Evolutionary conservation across 2,329 filamentous ascomycete species (phyloP), one percentile per base, ranked within the genome.

Genomic region (Penicillium italicum): DNA sequence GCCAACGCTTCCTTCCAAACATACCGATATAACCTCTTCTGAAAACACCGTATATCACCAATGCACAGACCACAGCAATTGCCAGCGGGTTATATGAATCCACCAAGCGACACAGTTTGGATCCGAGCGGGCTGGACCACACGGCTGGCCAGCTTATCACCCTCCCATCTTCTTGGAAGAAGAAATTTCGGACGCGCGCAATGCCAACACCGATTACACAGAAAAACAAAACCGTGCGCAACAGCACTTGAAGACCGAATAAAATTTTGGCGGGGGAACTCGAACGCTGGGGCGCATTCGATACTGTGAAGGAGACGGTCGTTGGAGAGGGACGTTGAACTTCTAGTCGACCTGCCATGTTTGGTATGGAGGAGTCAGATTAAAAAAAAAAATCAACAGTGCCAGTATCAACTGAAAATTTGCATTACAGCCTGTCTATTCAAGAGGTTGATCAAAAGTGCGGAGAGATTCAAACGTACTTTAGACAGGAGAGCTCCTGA

Each of bases 301-400:
- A 94, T 53, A 97, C 90, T 30, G 89, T 95, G 80, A 93, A 97
- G 63, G 90, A 88, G 70, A 90, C 86, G n/a, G 94, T 96, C 3
- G 91, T 95, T 44, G 90, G 87, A 24, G 94, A 92, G 47, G 90
- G 89, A 59, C 73, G 73, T 50, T 70, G 68, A 41, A 71, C 58
- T 41, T 65, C 68, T 30, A 76, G 71, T 55, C 68, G 83, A 40
- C 82, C 82, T 62, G 89, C 80, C 87, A 90, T 89, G 48, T 62
- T 70, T 57, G 38, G 36, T 20, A 24, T 12, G 18, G 38, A 57
- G 33, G 12, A 36, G n/a, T 24, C 10, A 34, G 40, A 24, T 31
- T n/a, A n/a, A n/a, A n/a, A n/a, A n/a, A n/a, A 38, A 11, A 34
- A 28, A 36, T 4, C 3, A 30, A 37, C 9, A 37, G 12, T 12